Conservation (phyloP, 108 stramenopile species). For the Fistulifera solaris region DNA sequence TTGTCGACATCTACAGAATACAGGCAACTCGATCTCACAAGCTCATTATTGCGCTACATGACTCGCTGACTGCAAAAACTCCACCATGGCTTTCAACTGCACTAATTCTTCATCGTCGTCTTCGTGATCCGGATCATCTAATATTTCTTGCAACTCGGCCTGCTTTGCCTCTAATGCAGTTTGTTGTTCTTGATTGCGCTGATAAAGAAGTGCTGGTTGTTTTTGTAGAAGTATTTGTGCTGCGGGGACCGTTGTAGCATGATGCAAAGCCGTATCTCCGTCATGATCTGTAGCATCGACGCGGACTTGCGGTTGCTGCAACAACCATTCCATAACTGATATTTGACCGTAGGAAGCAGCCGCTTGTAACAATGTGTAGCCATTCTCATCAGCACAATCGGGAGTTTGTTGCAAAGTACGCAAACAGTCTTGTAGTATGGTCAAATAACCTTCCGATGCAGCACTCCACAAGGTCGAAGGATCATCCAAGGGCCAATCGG, state of each 20-base stretch:
- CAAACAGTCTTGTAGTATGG: slow-evolving; percentile 34
- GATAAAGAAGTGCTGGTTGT: neutral
- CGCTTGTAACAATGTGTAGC: slow-evolving; percentile 53
- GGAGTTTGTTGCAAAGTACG: slow-evolving; percentile 15
- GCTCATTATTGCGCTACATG: neutral
- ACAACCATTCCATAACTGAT: slow-evolving; percentile 28
- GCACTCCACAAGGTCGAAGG: slow-evolving; percentile 53
- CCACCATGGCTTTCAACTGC: slow-evolving; percentile 23
- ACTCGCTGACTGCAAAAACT: slow-evolving; percentile 17
- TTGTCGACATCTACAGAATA: too few species aligned
- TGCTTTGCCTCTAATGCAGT: slow-evolving; percentile 38
- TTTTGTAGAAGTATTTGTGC: slow-evolving; percentile 25
- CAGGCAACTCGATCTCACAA: too few species aligned
- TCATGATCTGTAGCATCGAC: slow-evolving; percentile 39
- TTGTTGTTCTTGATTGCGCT: slow-evolving; percentile 29
- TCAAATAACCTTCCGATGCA: slow-evolving; percentile 46
- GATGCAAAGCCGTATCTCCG: slow-evolving; percentile 67
- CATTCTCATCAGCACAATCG: slow-evolving; percentile 38
- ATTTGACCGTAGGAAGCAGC: slow-evolving; percentile 52
- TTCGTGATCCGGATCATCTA: slow-evolving; percentile 45
- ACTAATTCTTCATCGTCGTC: slow-evolving; percentile 27
- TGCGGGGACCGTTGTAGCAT: slow-evolving; percentile 32
- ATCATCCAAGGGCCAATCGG: slow-evolving; percentile 17
- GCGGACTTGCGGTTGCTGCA: slow-evolving; percentile 6
- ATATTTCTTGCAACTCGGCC: slow-evolving; percentile 42